Conservation (phyloP, 495 filamentous ascomycete species). For the Aspergillus diversus region DNA sequence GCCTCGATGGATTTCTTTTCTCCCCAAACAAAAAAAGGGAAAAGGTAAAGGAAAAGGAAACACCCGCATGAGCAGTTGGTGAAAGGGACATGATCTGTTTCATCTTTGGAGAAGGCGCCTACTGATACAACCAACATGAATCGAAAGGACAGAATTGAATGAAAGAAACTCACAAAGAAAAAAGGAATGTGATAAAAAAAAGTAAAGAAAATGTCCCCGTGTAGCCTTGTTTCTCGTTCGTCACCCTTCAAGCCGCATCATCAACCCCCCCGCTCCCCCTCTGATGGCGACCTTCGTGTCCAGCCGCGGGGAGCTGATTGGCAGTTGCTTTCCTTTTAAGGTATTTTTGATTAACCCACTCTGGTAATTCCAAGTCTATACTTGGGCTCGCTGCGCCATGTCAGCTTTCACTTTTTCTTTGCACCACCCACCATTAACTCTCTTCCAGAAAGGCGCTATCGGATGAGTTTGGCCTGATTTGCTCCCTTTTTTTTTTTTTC, state of each 20-base stretch:
- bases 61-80: not conserved
- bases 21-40: not conserved
- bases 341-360: not conserved
- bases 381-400: conserved; percentile 26
- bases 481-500: conserved; percentile 12
- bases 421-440: not conserved
- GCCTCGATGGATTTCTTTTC: not conserved
- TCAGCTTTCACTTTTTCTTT: conserved; percentile 24
- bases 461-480: no score
- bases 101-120: conserved; percentile 12
- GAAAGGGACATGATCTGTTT: conserved; percentile 9
- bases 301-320: not conserved
- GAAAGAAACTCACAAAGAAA: not conserved
- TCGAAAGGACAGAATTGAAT: no score
- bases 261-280: no score
- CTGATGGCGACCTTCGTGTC: no score
- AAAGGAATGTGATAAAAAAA: not conserved
- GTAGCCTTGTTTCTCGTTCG: not conserved
- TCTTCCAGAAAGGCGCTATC: no score
- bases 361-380: not conserved
- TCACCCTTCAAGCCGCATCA: no score
- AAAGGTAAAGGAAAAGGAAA: not conserved
- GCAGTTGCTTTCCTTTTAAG: not conserved
- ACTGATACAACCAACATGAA: not conserved
- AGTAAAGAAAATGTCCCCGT: not conserved